Evolutionary conservation across 495 filamentous ascomycete genomes (phyloP).

Genomic region (Neurospora discreta): DNA sequence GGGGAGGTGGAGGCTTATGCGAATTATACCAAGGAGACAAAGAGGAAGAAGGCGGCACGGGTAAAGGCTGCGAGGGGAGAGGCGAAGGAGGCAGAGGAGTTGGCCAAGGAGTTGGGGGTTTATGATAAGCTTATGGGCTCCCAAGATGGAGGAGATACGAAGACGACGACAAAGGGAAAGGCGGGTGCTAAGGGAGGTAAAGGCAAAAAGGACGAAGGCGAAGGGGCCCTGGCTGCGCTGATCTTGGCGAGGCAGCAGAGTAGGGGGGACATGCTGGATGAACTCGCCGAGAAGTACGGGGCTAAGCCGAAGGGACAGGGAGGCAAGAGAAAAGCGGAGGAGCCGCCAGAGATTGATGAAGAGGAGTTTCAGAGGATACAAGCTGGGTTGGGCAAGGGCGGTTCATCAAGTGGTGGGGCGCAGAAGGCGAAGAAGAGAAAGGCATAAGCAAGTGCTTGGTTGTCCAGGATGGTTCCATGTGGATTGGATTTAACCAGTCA

Average conservation of each 20-base stretch:
- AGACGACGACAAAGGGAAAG: not conserved
- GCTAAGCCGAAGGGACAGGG: constrained; percentile 29
- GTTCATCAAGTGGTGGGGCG: not conserved
- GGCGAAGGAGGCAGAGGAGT: constrained; percentile 58
- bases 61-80: constrained; percentile 54
- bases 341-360: constrained; percentile 50
- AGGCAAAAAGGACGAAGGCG: constrained; percentile 29
- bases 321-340: constrained; percentile 41
- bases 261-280: constrained; percentile 45
- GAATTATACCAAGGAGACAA: constrained; percentile 57
- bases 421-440: constrained; percentile 33
- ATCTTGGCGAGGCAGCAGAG: constrained; percentile 30
- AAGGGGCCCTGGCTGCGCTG: constrained; percentile 30
- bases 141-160: no score
- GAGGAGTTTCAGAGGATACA: constrained; percentile 49
- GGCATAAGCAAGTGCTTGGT: not conserved
- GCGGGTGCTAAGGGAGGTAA: constrained; percentile 27
- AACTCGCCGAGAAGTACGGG: constrained; percentile 65
- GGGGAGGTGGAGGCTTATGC: constrained; percentile 53
- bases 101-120: constrained; percentile 59
- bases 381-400: constrained; percentile 6
- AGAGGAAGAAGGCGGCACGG: constrained; percentile 50
- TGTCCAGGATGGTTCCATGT: not conserved
- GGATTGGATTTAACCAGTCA: not conserved
- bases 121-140: constrained; percentile 43